Percentiles rank a stretch among this genome's conserved stretches.
These are phyloP conservation scores for Auricularia auricula-judae DNA, from an alignment of 768 basidiomycete genomes.

Conservation along the genomic window DNA sequence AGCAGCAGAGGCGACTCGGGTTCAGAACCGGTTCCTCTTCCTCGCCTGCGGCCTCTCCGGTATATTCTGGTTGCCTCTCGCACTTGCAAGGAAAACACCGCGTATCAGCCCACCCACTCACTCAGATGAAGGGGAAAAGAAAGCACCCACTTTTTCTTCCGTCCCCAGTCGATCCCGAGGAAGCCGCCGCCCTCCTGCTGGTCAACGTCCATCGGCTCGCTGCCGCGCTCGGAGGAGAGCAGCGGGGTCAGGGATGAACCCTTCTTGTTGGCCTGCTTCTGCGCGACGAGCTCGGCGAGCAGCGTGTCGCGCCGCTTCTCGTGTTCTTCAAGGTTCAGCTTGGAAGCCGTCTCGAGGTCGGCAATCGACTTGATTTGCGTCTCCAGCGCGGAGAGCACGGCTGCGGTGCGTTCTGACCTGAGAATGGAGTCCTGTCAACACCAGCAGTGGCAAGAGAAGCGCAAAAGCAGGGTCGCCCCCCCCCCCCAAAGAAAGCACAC, in stretches of 20 bases:
- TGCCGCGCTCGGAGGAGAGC: not conserved
- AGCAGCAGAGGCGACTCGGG: not conserved
- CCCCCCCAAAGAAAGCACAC: constrained; percentile 11
- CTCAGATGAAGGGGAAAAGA: not conserved
- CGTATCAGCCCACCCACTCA: not conserved
- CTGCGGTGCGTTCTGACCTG: not conserved
- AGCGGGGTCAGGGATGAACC: not conserved
- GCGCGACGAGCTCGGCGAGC: not conserved
- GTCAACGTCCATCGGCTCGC: not conserved
- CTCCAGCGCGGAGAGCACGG: not conserved
- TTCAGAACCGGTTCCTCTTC: not conserved
- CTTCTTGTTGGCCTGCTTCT: not conserved
- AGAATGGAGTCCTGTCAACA: not conserved
- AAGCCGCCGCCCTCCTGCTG: not conserved
- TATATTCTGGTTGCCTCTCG: not conserved
- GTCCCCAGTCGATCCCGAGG: not conserved
- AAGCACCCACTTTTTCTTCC: not conserved
- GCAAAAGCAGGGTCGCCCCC: too few species aligned
- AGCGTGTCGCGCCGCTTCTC: not conserved
- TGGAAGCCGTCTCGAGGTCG: not conserved
- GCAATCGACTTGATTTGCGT: not conserved
- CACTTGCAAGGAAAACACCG: not conserved
- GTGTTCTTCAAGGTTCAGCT: not conserved
- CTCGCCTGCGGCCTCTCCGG: not conserved
- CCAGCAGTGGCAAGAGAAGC: too few species aligned